Conservation (phyloP, 2,329 filamentous ascomycete species). For the Seiridium unicorne region DNA sequence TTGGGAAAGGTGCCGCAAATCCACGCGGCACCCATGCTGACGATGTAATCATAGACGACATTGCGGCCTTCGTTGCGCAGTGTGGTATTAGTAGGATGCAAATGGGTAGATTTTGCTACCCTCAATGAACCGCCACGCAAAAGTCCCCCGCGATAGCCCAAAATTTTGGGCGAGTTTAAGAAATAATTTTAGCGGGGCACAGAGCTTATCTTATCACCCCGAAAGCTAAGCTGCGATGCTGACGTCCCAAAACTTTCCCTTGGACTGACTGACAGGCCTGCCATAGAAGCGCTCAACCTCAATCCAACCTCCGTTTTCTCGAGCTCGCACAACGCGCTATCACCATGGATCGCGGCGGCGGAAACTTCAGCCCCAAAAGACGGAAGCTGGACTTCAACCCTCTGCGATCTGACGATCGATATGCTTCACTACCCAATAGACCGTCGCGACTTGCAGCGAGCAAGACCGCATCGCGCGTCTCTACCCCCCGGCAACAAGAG, state of each 20-base stretch:
- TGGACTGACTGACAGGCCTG: background rate
- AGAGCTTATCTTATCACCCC: slow-evolving; percentile 13
- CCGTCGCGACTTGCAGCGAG: slow-evolving; percentile 26
- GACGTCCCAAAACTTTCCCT: background rate
- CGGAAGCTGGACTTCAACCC: slow-evolving; percentile 64
- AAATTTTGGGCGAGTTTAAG: slow-evolving; percentile 11
- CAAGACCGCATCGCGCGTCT: slow-evolving; percentile 9
- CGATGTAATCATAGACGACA: slow-evolving; percentile 73
- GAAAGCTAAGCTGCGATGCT: too few species aligned
- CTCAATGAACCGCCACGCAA: background rate
- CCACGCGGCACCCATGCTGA: slow-evolving; percentile 75
- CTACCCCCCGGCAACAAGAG: slow-evolving; percentile 50
- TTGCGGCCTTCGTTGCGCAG: slow-evolving; percentile 19
- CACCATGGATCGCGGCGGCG: slow-evolving; percentile 28
- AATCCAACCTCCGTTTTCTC: background rate
- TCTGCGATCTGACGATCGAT: slow-evolving; percentile 53
- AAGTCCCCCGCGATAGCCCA: background rate
- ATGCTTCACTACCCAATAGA: slow-evolving; percentile 49
- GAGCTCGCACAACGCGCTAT: background rate
- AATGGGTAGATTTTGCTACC: background rate
- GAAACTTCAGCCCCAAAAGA: slow-evolving; percentile 55
- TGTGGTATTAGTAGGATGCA: background rate
- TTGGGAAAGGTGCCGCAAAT: slow-evolving; percentile 72
- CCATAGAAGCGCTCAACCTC: background rate
- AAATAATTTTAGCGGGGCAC: slow-evolving; percentile 17